Conservation (phyloP, 768 basidiomycete species). For the Mycena chlorophos region DNA sequence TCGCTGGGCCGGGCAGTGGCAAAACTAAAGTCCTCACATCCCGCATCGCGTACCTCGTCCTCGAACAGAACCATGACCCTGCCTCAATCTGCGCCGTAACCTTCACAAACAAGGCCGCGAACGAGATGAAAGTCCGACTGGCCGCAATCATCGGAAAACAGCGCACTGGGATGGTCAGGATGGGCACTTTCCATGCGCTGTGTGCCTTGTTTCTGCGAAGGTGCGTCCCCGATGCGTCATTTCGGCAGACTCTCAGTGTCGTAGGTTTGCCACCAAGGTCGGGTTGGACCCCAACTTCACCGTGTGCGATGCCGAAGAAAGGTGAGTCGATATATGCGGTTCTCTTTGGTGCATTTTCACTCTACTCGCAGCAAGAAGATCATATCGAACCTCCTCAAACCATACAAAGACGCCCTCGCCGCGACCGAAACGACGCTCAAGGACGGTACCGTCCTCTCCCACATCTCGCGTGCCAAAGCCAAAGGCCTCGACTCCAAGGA, state of each 20-base stretch:
- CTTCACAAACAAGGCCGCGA: constrained; percentile 89
- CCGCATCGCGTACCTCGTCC: constrained; percentile 66
- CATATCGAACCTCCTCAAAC: constrained; percentile 57
- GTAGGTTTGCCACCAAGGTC: constrained; percentile 56
- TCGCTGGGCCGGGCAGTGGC: constrained; percentile 78
- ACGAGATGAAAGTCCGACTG: constrained; percentile 79
- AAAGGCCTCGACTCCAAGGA: constrained; percentile 58
- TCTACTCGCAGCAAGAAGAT: constrained; percentile 60
- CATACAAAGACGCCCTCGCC: constrained; percentile 48
- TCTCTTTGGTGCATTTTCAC: constrained; percentile 1
- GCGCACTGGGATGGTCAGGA: constrained; percentile 50
- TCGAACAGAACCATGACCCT: constrained; percentile 50
- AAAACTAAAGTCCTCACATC: constrained; percentile 73
- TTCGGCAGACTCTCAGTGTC: no score
- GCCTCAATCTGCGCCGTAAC: constrained; percentile 74
- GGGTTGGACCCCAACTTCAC: constrained; percentile 74
- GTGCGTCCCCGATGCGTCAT: no score
- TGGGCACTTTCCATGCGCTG: constrained; percentile 80
- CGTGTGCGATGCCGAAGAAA: constrained; percentile 79
- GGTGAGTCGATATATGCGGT: constrained; percentile 44
- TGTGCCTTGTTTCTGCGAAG: constrained; percentile 73
- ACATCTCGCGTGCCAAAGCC: constrained; percentile 77
- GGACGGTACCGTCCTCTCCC: constrained; percentile 51
- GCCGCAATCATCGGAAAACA: constrained; percentile 64
- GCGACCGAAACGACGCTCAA: constrained; percentile 53